Base-by-base conservation (phyloP, 192 early-diverging fungal species). In the Kappamyces sp. region DNA sequence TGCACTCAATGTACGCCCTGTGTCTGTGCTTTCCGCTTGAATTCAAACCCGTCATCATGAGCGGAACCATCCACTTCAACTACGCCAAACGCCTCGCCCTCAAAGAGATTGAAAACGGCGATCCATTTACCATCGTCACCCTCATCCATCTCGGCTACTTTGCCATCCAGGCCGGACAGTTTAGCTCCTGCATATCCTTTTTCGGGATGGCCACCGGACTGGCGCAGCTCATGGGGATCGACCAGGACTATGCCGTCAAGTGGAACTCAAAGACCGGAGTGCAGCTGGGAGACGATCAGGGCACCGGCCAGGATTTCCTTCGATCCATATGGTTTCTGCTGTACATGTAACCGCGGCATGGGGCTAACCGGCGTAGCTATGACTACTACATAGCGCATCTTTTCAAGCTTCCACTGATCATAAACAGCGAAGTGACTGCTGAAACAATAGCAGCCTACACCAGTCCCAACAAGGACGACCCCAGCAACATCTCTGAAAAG, bases 91-190 rank as follows among this genome's bases (percentile, higher is more conserved):
- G n/a, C 12, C 38, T 32, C 38, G n/a, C 41, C 38, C 38, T 40
- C 15, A 53, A 53, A 40, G 38, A 53, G 2, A n/a, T 53, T 36
- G 51, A 53, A 53, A 53, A 40, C 23, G 38, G 38, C 10, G 41
- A 53, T 33, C 51, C 51, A 53, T 53, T 53, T 33, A 53, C 41
- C 41, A 40, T 53, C 23, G 41, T 53, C 41, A 53, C 51, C 5
- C 38, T 40, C 1, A n/a, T 53, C 12, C 23, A 40, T 2, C 38
- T 53, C 12, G 38, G 38, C 1, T 53, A 40, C 31, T 53, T 40
- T 15, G 51, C 38, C 9, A 15, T 53, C 1, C 38, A 40, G 4
- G 38, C 51, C 23, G 41, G 38, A 12, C 10, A 40, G 8, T 40
- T 40, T 31, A 40, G 38, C 12, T 53, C 51, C 12, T 40, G 51